phyloP scores from a whole-genome alignment of 371 early-diverging fungal species.

The Thermomucor indicae-seudaticae region DNA sequence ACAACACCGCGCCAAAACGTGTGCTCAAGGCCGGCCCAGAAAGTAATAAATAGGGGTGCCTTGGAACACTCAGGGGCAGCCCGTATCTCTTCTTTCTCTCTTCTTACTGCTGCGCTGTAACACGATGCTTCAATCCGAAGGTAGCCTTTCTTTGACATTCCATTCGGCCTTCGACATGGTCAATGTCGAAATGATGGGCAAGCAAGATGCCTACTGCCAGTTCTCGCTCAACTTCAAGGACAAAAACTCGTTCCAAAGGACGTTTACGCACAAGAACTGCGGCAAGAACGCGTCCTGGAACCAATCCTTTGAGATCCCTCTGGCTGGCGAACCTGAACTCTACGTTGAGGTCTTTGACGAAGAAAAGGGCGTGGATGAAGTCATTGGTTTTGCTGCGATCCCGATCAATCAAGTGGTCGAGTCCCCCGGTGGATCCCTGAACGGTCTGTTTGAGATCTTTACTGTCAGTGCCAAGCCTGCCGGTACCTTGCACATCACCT shows the following conservation, averaged over 20 bases:
- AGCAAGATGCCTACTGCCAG: conserved; percentile 56
- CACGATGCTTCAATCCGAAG: conserved; percentile 8
- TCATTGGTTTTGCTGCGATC: conserved; percentile 59
- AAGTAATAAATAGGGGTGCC: no score
- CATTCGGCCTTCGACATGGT: conserved; percentile 37
- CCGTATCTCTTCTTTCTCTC: no score
- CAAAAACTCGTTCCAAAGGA: conserved; percentile 49
- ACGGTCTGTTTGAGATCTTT: conserved; percentile 46
- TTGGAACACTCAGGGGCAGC: no score
- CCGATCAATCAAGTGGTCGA: conserved; percentile 53
- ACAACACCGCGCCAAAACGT: no score
- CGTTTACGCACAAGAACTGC: conserved; percentile 49
- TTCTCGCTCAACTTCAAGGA: conserved; percentile 42
- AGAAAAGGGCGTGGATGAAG: conserved; percentile 39
- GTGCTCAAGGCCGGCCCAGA: no score
- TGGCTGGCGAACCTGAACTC: conserved; percentile 47
- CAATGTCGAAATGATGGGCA: conserved; percentile 42
- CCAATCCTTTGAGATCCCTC: conserved; percentile 44
- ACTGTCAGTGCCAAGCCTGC: conserved; percentile 38
- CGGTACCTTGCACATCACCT: conserved; percentile 42
- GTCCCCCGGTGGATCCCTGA: conserved; percentile 43
- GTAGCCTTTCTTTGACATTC: conserved; percentile 28
- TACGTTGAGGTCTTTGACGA: conserved; percentile 53
- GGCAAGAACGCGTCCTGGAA: conserved; percentile 52
- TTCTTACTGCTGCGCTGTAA: no score